Evolutionary conservation across 306 rosid species (phyloP).

Genomic region (Delonix regia): DNA sequence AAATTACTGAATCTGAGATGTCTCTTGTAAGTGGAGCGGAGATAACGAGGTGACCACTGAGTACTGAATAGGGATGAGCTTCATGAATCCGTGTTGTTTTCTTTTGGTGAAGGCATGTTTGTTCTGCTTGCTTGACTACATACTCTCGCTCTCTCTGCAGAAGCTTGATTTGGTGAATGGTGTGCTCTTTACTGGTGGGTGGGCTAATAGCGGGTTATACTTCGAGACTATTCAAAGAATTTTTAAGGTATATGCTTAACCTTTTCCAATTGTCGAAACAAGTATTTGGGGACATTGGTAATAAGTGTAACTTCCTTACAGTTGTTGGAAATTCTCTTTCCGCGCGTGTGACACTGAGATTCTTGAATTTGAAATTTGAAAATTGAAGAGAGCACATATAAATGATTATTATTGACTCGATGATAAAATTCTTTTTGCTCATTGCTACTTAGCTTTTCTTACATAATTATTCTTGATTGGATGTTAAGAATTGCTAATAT

Average conservation of each 20-base stretch:
- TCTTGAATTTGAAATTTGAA: background rate
- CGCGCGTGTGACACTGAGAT: background rate
- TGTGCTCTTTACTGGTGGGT: slow-evolving; percentile 91
- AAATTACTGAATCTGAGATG: background rate
- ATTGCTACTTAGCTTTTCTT: slow-evolving; percentile 12
- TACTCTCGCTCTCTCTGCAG: slow-evolving; percentile 52
- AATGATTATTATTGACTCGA: background rate
- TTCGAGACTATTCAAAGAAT: slow-evolving; percentile 56
- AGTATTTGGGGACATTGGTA: background rate
- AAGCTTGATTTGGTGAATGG: slow-evolving; percentile 87
- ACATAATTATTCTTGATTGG: slow-evolving; percentile 13
- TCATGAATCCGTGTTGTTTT: background rate
- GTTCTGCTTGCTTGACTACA: slow-evolving; percentile 13
- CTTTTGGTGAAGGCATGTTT: background rate
- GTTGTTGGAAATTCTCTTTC: slow-evolving; percentile 16
- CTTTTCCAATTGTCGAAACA: background rate
- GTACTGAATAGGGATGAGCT: background rate
- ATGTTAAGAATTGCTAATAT: slow-evolving; percentile 9
- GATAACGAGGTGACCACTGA: background rate
- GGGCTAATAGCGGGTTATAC: slow-evolving; percentile 74
- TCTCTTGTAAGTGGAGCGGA: background rate
- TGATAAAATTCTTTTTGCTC: background rate
- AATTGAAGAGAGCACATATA: background rate
- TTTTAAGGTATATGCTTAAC: slow-evolving; percentile 57
- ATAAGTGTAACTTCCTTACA: background rate